A percentile compares a stretch with the other conserved stretches of the same genome.
These are phyloP conservation scores for Microbotryum violaceum DNA, from an alignment of 1,284 basidiomycete genomes.

Conservation along the genomic window DNA sequence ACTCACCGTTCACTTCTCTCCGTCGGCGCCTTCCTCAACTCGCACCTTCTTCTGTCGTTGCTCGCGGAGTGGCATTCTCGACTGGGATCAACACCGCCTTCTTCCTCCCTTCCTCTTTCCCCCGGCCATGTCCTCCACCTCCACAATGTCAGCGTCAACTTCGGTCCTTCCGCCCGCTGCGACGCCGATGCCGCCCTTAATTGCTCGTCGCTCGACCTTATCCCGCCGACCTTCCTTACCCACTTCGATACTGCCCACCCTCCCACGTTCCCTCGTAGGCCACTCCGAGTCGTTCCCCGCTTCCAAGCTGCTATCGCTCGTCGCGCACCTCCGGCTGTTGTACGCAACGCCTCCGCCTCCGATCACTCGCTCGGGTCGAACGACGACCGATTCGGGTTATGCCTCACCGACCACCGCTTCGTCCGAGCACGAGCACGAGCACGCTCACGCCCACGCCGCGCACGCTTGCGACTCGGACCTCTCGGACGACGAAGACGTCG, in stretches of 20 bases:
- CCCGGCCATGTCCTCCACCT: no score
- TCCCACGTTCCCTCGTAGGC: constrained; percentile 5
- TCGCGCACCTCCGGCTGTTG: constrained; percentile 17
- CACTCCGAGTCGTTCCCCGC: neutral
- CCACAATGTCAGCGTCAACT: no score
- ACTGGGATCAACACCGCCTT: no score
- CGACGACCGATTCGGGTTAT: neutral
- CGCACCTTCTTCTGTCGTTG: no score
- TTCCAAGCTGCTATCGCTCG: constrained; percentile 11
- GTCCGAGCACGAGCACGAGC: neutral
- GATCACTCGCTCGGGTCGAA: neutral
- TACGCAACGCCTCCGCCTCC: constrained; percentile 6
- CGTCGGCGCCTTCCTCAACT: no score
- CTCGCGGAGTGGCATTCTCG: no score
- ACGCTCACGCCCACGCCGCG: constrained; percentile 1
- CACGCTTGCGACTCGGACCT: neutral
- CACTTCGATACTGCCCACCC: constrained; percentile 15
- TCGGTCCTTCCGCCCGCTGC: no score
- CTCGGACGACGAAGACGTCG: constrained; percentile 19
- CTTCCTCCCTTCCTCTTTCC: no score
- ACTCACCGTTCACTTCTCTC: no score
- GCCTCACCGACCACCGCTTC: no score
- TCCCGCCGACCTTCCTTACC: constrained; percentile 17
- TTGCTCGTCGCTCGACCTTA: no score
- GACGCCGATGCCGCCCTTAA: no score